Evolutionary conservation across 306 rosid genomes (phyloP).

Genomic region (Malus asiatica): DNA sequence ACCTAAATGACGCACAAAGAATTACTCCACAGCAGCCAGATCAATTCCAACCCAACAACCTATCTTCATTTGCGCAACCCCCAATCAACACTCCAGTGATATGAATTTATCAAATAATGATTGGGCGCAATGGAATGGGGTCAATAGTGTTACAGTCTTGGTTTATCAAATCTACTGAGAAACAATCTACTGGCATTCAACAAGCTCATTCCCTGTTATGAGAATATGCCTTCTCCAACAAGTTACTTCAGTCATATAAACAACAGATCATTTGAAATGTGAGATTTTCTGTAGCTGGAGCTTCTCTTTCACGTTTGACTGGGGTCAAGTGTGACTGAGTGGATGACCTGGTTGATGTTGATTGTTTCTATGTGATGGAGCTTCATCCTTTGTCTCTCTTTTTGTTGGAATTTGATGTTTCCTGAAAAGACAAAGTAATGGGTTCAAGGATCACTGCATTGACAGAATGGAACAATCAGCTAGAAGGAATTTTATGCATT

Average conservation of each 20-base stretch:
- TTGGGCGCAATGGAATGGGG: constrained; percentile 4
- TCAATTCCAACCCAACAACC: constrained; percentile 8
- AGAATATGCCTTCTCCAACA: background rate
- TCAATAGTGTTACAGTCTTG: background rate
- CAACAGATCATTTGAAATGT: constrained; percentile 5
- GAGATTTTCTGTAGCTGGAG: background rate
- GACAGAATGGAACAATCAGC: background rate
- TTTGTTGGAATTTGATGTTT: background rate
- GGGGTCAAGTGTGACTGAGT: background rate
- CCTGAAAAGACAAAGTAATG: background rate
- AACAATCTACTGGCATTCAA: background rate
- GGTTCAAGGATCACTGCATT: background rate
- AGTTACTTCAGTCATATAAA: constrained; percentile 2
- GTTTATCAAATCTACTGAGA: constrained; percentile 1
- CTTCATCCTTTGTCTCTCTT: background rate
- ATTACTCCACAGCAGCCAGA: background rate
- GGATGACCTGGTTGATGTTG: background rate
- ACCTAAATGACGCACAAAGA: background rate
- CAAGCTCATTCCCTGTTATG: constrained; percentile 8
- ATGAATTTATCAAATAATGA: background rate
- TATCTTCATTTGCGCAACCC: background rate
- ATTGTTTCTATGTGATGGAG: background rate
- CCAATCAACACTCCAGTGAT: background rate
- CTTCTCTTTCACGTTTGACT: background rate
- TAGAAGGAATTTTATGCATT: background rate